Percentiles rank a stretch among this genome's conserved stretches.
Evolutionary conservation across 306 rosid species (phyloP).

Genomic region (Vachellia pachyceras): DNA sequence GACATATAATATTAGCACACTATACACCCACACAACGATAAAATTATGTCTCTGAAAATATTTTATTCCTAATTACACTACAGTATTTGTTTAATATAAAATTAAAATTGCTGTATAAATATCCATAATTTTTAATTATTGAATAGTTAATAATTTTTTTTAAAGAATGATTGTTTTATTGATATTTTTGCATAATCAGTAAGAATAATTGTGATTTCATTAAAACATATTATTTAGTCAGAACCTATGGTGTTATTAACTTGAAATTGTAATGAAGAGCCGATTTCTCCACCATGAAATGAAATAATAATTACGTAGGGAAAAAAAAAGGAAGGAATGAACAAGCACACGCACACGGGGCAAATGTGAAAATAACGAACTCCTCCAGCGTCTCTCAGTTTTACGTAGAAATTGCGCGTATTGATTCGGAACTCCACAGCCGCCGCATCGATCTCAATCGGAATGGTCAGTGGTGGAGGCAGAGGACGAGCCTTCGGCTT

Average conservation of each 20-base stretch:
- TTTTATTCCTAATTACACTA: no score
- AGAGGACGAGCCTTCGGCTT: conserved; percentile 6
- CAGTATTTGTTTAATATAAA: no score
- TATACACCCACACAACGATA: no score
- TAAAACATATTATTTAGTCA: no score
- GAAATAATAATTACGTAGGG: neutral
- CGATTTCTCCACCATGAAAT: neutral
- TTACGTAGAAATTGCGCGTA: neutral
- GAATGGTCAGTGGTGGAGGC: conserved; percentile 41
- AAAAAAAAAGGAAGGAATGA: neutral
- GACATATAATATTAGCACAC: no score
- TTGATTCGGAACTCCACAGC: conserved; percentile 7
- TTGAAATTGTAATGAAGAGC: neutral
- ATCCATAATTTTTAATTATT: no score
- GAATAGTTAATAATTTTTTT: no score
- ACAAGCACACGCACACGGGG: neutral
- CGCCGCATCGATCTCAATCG: neutral
- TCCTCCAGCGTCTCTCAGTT: neutral
- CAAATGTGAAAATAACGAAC: neutral
- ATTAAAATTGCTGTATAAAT: no score
- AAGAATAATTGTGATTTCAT: no score
- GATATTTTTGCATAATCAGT: no score
- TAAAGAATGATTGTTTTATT: no score
- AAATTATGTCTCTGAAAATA: no score
- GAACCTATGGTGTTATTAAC: neutral